Evolutionary conservation across 805 yeast species (phyloP), one percentile per base, ranked within the genome.

Genomic region (Cyberlindnera mississippiensis): DNA sequence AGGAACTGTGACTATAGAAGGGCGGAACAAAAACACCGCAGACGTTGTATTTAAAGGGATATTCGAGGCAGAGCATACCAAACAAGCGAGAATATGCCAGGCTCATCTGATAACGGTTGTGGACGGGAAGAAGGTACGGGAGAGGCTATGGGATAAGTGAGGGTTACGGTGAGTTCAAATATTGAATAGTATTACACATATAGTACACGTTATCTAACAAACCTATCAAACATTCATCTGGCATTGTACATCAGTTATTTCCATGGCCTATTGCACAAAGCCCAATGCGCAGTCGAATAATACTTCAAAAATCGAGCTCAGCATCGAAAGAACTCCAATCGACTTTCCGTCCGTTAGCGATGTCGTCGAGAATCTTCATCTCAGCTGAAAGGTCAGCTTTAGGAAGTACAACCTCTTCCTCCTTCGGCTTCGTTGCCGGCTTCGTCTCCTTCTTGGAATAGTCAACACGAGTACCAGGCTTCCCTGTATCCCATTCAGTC

Each of bases 301-400:
- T n/a, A n/a, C n/a, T n/a, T 31, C 22, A 17, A 8, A 11, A 17
- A 6, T 19, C 31, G 27, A 35, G 15, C 33, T 50, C 55, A 38
- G 51, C 56, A 33, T 48, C 56, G 26, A 50, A 37, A 27, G 46
- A 53, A 5, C 57, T 53, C 59, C 59, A 55, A 19, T 52, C 46
- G 4, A 53, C 40, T 17, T 44, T 35, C 11, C 28, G 41, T 18
- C 56, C 58, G 12, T 45, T 40, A 4, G 48, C 44, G 20, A 49
- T 36, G 12, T 50, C 52, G 8, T 51, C 49, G 14, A 47, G 35
- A 27, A 38, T 22, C 42, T 35, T 33, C 20, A 37, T 37, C 29
- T 45, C 53, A 14, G 35, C 44, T 15, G 40, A 37, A 6, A 44
- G 33, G 6, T 28, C 37, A 29, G 38, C 32, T 18, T 37, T 31